phyloP scores from a whole-genome alignment of 1,139 yeast species.

The Ashbya aceris region DNA sequence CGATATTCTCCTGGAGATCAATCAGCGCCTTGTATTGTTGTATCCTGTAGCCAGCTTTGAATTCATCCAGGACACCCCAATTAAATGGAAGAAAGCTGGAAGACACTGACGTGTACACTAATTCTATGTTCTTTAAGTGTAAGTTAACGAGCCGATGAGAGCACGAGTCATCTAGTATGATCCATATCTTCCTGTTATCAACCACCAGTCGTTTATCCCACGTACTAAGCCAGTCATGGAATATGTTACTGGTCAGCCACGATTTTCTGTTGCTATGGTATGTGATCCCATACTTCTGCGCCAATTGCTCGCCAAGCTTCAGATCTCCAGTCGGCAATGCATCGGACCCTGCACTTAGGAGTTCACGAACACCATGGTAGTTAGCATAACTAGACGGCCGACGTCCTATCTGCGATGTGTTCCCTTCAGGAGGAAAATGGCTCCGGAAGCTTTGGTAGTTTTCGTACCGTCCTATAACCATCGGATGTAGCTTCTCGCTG shows the following conservation, averaged over 20 bases:
- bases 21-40: conserved; percentile 50
- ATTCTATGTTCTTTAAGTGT: conserved; percentile 43
- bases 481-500: conserved; percentile 49
- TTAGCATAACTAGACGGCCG: neutral
- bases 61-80: conserved; percentile 57
- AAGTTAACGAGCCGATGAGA: conserved; percentile 54
- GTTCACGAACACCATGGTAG: neutral
- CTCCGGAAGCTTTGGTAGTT: conserved; percentile 42
- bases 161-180: conserved; percentile 52
- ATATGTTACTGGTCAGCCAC: conserved; percentile 58
- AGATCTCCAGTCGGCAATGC: conserved; percentile 13
- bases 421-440: conserved; percentile 26
- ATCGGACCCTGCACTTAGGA: neutral
- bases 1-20: conserved; percentile 28
- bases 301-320: conserved; percentile 34
- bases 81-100: conserved; percentile 49
- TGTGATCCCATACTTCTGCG: conserved; percentile 42
- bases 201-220: conserved; percentile 47
- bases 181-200: conserved; percentile 42
- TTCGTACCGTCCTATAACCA: conserved; percentile 53
- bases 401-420: neutral
- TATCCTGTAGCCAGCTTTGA: conserved; percentile 48
- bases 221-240: conserved; percentile 51
- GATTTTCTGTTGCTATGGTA: conserved; percentile 55
- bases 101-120: conserved; percentile 34